Evolutionary conservation across 441 rosid genomes (phyloP), one percentile per base, ranked within the genome.

Genomic region (Jatropha multifida): DNA sequence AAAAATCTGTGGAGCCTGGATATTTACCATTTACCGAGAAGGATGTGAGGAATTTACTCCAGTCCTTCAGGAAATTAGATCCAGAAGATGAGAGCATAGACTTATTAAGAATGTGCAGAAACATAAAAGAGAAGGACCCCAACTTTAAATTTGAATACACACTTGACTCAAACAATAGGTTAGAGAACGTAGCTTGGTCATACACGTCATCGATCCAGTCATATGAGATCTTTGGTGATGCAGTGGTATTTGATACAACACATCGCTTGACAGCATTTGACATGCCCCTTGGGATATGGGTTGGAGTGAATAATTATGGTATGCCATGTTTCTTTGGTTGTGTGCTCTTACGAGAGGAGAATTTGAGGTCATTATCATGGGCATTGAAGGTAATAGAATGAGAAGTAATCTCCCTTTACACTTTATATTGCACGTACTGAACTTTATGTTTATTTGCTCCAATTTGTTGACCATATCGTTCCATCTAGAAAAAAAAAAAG

Each of bases 271-370:
- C 89, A 69, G 95, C 91, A 77, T 86, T 93, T 78, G 99, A 95
- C 87, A 86, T 93, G 97, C 98, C 98, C 44, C 92, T 95, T 73
- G 98, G 97, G 66, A 87, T 95, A 84, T 95, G 97, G 98, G 85
- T 92, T 77, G 99, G 99, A 71, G 80, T 95, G 79, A 92, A 95
- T 75, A 95, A 93, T 78, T 93, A 93, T 72, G 98, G 99, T 27
- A 92, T 92, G 90, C 97, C 98, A 78, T 95, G 98, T 88, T 95
- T 95, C 92, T 95, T 95, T 62, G 90, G 97, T 37, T 95, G 98
- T 71, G 92, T 88, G 72, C 92, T 95, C 74, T 80, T 93, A 76
- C 86, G 92, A 13, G 98, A 93, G 78, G 97, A 95, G 82, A 95
- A 80, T 80, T 81, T 83, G 76, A 86, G 93, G 81, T 90, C 99